Evolutionary conservation across 306 rosid species (phyloP).

Genomic region (Pyrus communis): DNA sequence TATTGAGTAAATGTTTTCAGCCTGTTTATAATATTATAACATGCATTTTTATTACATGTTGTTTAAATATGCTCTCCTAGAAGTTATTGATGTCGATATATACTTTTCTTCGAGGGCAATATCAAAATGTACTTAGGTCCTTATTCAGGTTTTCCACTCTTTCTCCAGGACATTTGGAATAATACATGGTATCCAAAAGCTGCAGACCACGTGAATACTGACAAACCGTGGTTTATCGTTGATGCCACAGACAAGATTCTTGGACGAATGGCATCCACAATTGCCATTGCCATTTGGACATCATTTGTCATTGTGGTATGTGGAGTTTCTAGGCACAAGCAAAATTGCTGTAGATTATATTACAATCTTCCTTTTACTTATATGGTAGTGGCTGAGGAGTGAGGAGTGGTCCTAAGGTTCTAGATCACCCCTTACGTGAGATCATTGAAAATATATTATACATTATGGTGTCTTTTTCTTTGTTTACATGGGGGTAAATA

Average conservation of each 20-base stretch:
- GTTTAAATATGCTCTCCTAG: not conserved
- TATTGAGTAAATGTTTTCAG: not conserved
- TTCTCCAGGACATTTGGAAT: constrained; percentile 84
- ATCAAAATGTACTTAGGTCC: not conserved
- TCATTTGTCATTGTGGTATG: constrained; percentile 96
- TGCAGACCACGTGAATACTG: constrained; percentile 82
- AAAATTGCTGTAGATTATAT: not conserved
- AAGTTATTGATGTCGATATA: not conserved
- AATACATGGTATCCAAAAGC: constrained; percentile 95
- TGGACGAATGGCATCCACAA: constrained; percentile 90
- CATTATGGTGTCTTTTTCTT: not conserved
- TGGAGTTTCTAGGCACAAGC: not conserved
- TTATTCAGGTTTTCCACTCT: not conserved
- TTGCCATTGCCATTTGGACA: constrained; percentile 87
- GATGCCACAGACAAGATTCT: constrained; percentile 88
- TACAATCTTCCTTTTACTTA: not conserved
- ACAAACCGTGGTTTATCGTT: constrained; percentile 79
- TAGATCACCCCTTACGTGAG: constrained; percentile 3
- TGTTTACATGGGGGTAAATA: not conserved
- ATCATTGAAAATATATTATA: not conserved
- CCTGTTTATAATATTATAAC: not conserved
- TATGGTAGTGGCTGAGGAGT: constrained; percentile 2
- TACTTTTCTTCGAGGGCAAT: not conserved
- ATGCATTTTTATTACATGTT: not conserved
- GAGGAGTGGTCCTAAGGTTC: not conserved